These are phyloP conservation scores for Trichopus zeylanicus DNA, from an alignment of 116 monocot species.

Conservation along the genomic window DNA sequence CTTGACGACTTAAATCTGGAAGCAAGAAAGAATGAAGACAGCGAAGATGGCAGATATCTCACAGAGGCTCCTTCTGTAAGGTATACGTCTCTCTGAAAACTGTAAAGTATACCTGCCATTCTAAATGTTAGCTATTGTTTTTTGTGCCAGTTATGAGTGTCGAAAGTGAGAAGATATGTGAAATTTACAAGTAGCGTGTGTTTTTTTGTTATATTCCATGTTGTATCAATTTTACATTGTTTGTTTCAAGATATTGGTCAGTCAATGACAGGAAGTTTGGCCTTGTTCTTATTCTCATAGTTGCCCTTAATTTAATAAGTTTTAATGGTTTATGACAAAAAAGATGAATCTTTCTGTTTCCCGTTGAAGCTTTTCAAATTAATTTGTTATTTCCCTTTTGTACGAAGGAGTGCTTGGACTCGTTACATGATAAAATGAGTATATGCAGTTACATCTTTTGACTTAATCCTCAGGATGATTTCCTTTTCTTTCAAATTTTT, in stretches of 20 bases:
- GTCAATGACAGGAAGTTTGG: no score
- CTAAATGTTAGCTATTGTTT: background rate
- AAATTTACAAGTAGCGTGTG: background rate
- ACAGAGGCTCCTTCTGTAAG: slow-evolving; percentile 56
- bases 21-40: slow-evolving; percentile 27
- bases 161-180: background rate
- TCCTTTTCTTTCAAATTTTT: background rate
- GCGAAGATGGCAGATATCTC: slow-evolving; percentile 42
- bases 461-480: background rate
- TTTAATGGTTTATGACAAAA: no score
- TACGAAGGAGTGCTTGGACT: no score
- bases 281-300: background rate
- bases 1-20: slow-evolving; percentile 70
- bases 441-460: background rate
- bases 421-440: no score
- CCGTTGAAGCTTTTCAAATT: no score
- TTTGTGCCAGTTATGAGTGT: background rate
- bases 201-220: background rate
- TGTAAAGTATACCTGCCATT: background rate
- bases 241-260: no score
- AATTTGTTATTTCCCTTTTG: no score
- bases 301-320: no score
- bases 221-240: background rate
- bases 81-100: slow-evolving; percentile 17
- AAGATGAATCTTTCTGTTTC: no score